Base-by-base conservation (phyloP, 2,329 filamentous ascomycete species). In the Fusarium dlaminii region DNA sequence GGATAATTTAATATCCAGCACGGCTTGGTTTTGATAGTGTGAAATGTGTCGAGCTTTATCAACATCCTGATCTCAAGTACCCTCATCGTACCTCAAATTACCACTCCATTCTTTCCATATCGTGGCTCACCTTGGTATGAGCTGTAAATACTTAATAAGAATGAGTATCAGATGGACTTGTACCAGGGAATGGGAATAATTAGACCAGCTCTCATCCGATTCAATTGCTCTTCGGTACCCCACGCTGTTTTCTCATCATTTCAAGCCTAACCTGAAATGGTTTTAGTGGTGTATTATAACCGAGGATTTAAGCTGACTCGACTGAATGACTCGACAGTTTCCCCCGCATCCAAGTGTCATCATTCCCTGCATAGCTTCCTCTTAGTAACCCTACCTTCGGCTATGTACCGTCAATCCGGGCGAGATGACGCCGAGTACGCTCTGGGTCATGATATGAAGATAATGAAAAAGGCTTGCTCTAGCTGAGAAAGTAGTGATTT, bases 271-370 rank as follows among this genome's bases (percentile, higher is more conserved):
- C n/a, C 30, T 24, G 4, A 20, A 51, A 51, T 20, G n/a, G 36
- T 7, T 10, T 14, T 27, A 39, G 52, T n/a, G 20, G 14, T 29
- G 20, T 12, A 6, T 40, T 22, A 55, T 29, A 29, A 55, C 37
- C 34, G 54, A 40, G 43, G 36, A 36, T 27, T 39, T 22, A 37
- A 52, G 45, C 54, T 64, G 62, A 64, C 62, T 59, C 54, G 54
- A 48, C 45, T 43, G 20, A 34, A 37, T 64, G 62, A 64, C 62
- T 64, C 62, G 54, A 37, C 8, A 20, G 17, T 5, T 27, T 40
- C 11, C 57, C 45, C 34, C 57, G 15, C 43, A 40, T 15, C 15
- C 54, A 7, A 5, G 4, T 57, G 54, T 40, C 52, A 55, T 40
- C 34, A 20, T 51, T 24, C n/a, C 48, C 30, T 51, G 30, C 6